Evolutionary conservation across 345 rosid species (phyloP), one percentile per base, ranked within the genome.

Genomic region (Murraya koenigii): DNA sequence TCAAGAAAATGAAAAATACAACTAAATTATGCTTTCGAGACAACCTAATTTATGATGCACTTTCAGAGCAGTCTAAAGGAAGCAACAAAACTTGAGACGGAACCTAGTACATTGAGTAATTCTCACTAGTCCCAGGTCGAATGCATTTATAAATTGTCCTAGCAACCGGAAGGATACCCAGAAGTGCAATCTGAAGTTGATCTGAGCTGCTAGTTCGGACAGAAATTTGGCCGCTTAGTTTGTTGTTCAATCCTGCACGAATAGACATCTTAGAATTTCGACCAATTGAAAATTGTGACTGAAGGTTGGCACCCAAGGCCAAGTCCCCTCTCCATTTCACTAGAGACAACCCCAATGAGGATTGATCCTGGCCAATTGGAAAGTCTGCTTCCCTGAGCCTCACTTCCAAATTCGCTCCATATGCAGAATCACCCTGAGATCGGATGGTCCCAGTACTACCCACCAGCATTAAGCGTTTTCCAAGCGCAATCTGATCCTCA

Each of bases 301-400:
- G 98, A 71, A 95, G 82, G 80, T 95, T 91, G 61, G 98, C 97
- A 67, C 96, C 98, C 30, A 95, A 79, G 38, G 98, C 99, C 74
- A 95, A 85, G 87, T 95, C 98, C 25, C 97, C 96, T 77, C 90
- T 87, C 97, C 99, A 95, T 82, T 94, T 92, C 82, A 95, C 97
- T 41, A 95, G 85, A 55, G 99, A 95, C 82, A 95, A 73, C 22
- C 99, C 93, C 74, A 95, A 65, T 14, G 98, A 84, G 64, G 93
- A 88, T 70, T 93, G 99, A 70, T 93, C 99, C 87, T 95, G 99
- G 56, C 91, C 96, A 33, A 95, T 89, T 28, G 98, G 99, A 79
- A 82, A 95, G 84, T 95, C 97, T 15, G 94, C 92, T 47, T 90
- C 98, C 85, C 84, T 86, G 10, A 93, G 88, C 80, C 88, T 84